A percentile compares a stretch with the other conserved stretches of the same genome.
phyloP scores from a whole-genome alignment of 1,139 yeast species.

The Torulaspora pretoriensis region DNA sequence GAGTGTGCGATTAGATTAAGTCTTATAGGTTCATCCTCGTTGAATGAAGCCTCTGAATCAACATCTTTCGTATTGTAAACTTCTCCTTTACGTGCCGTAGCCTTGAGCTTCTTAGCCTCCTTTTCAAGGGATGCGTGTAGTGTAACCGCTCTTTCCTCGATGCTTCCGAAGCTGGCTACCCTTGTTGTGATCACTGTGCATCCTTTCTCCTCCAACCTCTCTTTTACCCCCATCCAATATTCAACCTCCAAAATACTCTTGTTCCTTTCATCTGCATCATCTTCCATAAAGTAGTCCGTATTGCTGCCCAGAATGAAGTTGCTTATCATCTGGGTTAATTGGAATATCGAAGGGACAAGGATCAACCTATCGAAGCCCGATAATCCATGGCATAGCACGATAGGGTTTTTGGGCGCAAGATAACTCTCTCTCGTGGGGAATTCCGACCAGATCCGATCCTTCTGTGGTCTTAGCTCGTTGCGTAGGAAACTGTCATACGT shows the following conservation, averaged over 20 bases:
- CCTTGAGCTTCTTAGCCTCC: constrained; percentile 40
- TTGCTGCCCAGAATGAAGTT: constrained; percentile 23
- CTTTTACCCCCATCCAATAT: constrained; percentile 79
- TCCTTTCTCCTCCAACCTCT: constrained; percentile 57
- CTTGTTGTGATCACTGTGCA: constrained; percentile 66
- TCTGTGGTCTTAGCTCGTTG: not conserved
- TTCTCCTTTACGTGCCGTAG: constrained; percentile 33
- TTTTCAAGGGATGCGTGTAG: constrained; percentile 51
- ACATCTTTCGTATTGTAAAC: constrained; percentile 35
- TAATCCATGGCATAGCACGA: constrained; percentile 79
- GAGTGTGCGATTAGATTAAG: constrained; percentile 85
- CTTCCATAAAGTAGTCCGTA: constrained; percentile 25
- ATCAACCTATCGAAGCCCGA: constrained; percentile 69
- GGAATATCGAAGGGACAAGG: constrained; percentile 44
- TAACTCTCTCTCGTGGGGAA: constrained; percentile 29
- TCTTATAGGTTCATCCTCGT: constrained; percentile 37
- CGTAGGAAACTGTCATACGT: constrained; percentile 2
- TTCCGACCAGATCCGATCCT: constrained; percentile 2
- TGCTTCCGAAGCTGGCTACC: constrained; percentile 80
- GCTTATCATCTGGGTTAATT: constrained; percentile 28
- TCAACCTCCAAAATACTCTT: constrained; percentile 47
- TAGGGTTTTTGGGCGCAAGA: constrained; percentile 52
- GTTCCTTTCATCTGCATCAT: constrained; percentile 22
- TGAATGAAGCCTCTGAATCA: constrained; percentile 17
- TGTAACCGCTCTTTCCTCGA: constrained; percentile 61